Evolutionary conservation across 768 basidiomycete genomes (phyloP).

Genomic region (Hypholoma fasciculare): DNA sequence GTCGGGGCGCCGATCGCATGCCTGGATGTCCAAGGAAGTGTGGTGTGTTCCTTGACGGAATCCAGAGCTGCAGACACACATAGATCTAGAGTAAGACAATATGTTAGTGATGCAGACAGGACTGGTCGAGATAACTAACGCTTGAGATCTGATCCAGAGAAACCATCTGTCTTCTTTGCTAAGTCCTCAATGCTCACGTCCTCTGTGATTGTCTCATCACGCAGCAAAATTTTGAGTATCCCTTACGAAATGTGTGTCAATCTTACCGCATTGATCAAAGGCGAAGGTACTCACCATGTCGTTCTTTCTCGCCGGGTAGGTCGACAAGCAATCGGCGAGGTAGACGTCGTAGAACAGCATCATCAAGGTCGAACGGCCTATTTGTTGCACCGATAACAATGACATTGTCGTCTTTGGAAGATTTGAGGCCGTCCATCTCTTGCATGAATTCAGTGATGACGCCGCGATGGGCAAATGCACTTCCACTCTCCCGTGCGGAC

Average conservation of each 20-base stretch:
- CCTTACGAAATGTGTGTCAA: constrained; percentile 41
- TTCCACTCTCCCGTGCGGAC: constrained; percentile 73
- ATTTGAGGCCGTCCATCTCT: constrained; percentile 93
- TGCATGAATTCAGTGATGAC: constrained; percentile 94
- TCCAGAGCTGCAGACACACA: constrained; percentile 93
- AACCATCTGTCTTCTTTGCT: constrained; percentile 76
- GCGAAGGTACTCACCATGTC: constrained; percentile 61
- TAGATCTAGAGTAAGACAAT: constrained; percentile 55
- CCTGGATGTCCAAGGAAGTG: constrained; percentile 69
- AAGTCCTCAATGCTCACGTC: constrained; percentile 64
- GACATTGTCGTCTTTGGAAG: constrained; percentile 75
- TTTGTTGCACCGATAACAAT: constrained; percentile 96
- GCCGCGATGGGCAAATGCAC: constrained; percentile 81
- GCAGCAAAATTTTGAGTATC: constrained; percentile 83
- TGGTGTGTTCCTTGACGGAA: constrained; percentile 82
- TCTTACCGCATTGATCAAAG: background rate
- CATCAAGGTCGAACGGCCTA: constrained; percentile 86
- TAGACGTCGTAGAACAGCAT: constrained; percentile 86
- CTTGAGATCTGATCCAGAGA: constrained; percentile 94
- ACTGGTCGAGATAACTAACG: constrained; percentile 50
- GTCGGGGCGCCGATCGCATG: background rate
- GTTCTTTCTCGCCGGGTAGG: constrained; percentile 82
- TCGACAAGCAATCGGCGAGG: constrained; percentile 88
- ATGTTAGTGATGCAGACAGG: constrained; percentile 8
- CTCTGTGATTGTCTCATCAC: constrained; percentile 69